Evolutionary conservation across 2,329 filamentous ascomycete genomes (phyloP).

Genomic region (Clarireedia monteithiana): DNA sequence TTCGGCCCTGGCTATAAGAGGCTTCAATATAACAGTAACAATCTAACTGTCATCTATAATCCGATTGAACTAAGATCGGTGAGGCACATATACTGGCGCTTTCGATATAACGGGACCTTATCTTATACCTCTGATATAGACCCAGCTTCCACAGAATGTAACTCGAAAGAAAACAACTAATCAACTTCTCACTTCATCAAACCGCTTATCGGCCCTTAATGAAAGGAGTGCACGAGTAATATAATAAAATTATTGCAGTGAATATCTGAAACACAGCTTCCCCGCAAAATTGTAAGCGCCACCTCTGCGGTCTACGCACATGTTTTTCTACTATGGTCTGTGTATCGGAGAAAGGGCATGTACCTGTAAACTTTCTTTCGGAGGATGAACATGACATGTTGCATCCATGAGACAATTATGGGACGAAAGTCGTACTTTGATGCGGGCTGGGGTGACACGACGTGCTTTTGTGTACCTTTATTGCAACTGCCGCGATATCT

Average conservation of each 20-base stretch:
- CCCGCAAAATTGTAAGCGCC: constrained; percentile 6
- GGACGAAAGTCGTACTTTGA: no score
- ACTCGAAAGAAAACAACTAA: not conserved
- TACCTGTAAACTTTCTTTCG: not conserved
- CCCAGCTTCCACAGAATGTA: not conserved
- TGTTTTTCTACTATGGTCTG: not conserved
- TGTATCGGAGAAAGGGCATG: not conserved
- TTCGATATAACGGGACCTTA: not conserved
- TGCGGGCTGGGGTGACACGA: not conserved
- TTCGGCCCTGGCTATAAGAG: not conserved
- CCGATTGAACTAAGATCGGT: not conserved
- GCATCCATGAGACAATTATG: no score
- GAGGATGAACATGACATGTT: no score
- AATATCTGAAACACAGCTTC: constrained; percentile 5
- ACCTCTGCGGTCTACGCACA: not conserved
- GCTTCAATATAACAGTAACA: not conserved
- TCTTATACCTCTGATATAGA: not conserved
- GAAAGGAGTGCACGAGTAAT: not conserved
- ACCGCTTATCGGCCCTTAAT: not conserved
- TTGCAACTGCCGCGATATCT: not conserved
- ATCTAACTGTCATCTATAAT: not conserved
- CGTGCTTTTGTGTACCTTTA: not conserved
- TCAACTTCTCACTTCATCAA: not conserved
- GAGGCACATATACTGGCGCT: not conserved
- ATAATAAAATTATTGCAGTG: not conserved